Evolutionary conservation across 2,329 filamentous ascomycete species (phyloP).

Genomic region (Trichocomaceae sp.): DNA sequence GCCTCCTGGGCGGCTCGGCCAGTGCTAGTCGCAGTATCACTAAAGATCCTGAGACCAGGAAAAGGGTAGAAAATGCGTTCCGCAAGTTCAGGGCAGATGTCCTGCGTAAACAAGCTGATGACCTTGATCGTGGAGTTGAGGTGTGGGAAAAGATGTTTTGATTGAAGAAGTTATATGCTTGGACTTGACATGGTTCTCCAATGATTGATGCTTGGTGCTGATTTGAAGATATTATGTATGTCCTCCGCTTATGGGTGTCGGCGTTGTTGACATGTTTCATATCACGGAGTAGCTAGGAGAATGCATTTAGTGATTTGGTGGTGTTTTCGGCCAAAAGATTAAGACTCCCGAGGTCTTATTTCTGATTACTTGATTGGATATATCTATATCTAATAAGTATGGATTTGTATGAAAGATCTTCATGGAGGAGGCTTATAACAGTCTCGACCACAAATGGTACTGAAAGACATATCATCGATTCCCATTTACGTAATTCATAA

Average conservation of each 20-base stretch:
- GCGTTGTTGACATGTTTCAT: neutral
- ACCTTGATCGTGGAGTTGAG: constrained; percentile 43
- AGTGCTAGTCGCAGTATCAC: constrained; percentile 50
- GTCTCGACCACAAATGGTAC: too few species aligned
- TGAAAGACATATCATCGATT: too few species aligned
- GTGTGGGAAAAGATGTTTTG: constrained; percentile 23
- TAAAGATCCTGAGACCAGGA: constrained; percentile 47
- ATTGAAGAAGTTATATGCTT: neutral
- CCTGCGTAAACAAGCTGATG: constrained; percentile 53
- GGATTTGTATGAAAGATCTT: too few species aligned
- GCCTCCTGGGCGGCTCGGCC: constrained; percentile 52
- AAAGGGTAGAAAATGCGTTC: constrained; percentile 58
- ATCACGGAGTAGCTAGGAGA: neutral
- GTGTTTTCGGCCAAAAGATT: neutral
- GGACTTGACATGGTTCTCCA: too few species aligned
- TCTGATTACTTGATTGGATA: neutral
- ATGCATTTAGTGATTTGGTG: neutral
- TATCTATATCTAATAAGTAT: neutral
- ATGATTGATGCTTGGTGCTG: too few species aligned
- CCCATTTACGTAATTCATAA: too few species aligned
- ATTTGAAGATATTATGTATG: too few species aligned
- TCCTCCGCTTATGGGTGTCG: too few species aligned
- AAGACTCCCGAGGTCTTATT: neutral
- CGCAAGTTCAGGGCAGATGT: constrained; percentile 57
- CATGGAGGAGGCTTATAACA: too few species aligned